Evolutionary conservation across 176 grass and related monocot genomes (phyloP).

Genomic region (Triticum monococcum): DNA sequence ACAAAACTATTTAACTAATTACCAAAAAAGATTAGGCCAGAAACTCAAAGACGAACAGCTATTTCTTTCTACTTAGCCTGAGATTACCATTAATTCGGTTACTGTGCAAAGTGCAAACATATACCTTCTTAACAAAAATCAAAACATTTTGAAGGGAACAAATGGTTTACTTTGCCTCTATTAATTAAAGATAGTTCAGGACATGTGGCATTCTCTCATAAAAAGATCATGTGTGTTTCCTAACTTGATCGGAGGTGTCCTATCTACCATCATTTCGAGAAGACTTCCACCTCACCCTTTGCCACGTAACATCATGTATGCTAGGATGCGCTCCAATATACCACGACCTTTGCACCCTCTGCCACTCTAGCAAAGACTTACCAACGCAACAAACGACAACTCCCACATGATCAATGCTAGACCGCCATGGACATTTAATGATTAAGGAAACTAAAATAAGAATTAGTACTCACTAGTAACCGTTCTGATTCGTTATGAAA

Average conservation of each 20-base stretch:
- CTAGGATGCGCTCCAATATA: conserved; percentile 29
- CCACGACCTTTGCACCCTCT: conserved; percentile 33
- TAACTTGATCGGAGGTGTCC: neutral
- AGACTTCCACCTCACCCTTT: conserved; percentile 32
- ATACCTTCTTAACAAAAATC: neutral
- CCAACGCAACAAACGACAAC: conserved; percentile 15
- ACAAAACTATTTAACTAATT: neutral
- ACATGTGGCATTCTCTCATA: neutral
- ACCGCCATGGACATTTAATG: conserved; percentile 25
- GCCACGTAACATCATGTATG: conserved; percentile 33
- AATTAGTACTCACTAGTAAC: neutral
- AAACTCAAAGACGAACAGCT: neutral
- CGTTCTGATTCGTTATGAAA: neutral
- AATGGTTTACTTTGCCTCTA: neutral
- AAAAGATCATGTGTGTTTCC: neutral
- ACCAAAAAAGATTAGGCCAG: neutral
- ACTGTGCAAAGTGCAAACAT: neutral
- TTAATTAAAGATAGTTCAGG: neutral
- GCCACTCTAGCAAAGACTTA: conserved; percentile 39
- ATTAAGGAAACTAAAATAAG: neutral
- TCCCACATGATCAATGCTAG: conserved; percentile 10
- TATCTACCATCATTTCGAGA: neutral
- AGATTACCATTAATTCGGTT: neutral
- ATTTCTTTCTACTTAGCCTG: neutral
- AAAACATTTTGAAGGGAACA: neutral